These are phyloP conservation scores for Lactarius quietus DNA, from an alignment of 768 basidiomycete genomes.

Conservation along the genomic window DNA sequence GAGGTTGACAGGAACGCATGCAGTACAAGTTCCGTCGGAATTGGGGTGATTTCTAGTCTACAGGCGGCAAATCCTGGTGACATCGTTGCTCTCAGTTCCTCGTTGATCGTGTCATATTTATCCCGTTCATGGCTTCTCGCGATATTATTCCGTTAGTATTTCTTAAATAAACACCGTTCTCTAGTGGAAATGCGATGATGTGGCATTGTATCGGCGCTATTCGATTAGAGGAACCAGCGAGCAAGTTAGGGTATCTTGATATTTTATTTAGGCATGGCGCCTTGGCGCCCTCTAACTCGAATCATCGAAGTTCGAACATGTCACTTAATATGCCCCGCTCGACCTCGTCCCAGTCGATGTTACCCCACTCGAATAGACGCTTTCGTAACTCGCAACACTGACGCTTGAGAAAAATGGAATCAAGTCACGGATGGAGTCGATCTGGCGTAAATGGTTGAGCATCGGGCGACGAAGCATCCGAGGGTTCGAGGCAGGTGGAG, in stretches of 20 bases:
- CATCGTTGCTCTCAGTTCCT: neutral
- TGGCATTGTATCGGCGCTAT: conserved; percentile 1
- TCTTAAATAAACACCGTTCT: neutral
- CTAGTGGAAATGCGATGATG: conserved; percentile 10
- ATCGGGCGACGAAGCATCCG: conserved; percentile 69
- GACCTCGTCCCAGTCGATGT: conserved; percentile 86
- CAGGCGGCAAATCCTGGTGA: neutral
- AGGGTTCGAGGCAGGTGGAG: conserved; percentile 34
- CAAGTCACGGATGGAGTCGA: conserved; percentile 82
- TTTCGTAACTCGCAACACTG: conserved; percentile 87
- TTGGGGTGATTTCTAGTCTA: conserved; percentile 65
- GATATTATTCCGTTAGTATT: conserved; percentile 1
- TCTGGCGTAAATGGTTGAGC: conserved; percentile 61
- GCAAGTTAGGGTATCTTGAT: neutral
- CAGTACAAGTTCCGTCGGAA: conserved; percentile 89
- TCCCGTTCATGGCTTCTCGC: neutral
- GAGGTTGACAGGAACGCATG: conserved; percentile 58
- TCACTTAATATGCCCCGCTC: conserved; percentile 79
- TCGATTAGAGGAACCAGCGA: conserved; percentile 12
- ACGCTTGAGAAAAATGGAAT: conserved; percentile 89
- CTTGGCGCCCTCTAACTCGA: too few species aligned
- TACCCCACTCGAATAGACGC: conserved; percentile 77
- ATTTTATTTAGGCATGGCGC: too few species aligned
- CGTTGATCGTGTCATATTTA: conserved; percentile 9
- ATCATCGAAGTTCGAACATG: conserved; percentile 89